Conservation (phyloP, 768 basidiomycete genomes). For the Lactarius hatsudake region DNA sequence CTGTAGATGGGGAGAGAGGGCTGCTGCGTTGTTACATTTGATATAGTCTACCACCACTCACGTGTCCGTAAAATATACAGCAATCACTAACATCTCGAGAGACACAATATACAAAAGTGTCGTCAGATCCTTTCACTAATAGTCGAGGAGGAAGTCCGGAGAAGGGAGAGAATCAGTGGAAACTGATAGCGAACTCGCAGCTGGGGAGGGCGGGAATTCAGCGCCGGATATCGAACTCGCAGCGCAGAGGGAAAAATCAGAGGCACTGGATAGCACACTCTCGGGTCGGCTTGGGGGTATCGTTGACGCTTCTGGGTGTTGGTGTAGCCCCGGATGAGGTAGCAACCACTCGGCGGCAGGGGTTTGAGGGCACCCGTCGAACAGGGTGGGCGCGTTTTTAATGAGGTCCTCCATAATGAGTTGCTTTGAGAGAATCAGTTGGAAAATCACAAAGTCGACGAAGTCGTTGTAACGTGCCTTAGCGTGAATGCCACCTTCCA, state of each 20-base stretch:
- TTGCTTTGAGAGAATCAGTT: not conserved
- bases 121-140: too few species aligned
- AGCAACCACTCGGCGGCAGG: not conserved
- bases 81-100: too few species aligned
- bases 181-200: too few species aligned
- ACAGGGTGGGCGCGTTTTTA: not conserved
- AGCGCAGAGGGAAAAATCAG: not conserved
- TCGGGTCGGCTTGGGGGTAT: not conserved
- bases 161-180: too few species aligned
- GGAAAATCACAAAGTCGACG: not conserved
- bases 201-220: not conserved
- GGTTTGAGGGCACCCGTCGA: not conserved
- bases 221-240: not conserved
- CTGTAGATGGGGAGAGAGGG: too few species aligned
- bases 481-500: not conserved
- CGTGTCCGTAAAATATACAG: too few species aligned
- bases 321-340: not conserved
- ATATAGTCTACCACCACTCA: too few species aligned
- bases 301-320: not conserved
- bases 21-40: too few species aligned
- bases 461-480: not conserved
- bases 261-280: not conserved
- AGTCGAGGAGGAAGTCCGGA: too few species aligned
- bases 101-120: too few species aligned
- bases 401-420: not conserved